Evolutionary conservation across 495 filamentous ascomycete species (phyloP).

Genomic region (Talaromyces ruber): DNA sequence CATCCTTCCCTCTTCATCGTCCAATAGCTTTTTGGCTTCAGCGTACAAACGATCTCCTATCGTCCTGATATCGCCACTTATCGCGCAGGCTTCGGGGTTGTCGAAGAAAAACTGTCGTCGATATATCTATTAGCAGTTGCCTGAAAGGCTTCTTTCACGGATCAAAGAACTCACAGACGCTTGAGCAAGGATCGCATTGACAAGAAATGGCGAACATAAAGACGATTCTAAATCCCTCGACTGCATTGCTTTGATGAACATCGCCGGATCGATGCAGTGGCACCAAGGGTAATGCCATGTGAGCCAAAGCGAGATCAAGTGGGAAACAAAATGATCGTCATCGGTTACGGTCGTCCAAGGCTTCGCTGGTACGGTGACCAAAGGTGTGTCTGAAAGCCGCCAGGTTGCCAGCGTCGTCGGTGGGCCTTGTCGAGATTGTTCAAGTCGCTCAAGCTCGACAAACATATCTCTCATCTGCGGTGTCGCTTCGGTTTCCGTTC

Average conservation of each 20-base stretch:
- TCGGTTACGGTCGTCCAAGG: conserved; percentile 41
- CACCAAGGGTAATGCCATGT: conserved; percentile 36
- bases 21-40: conserved; percentile 20
- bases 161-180: conserved; percentile 16
- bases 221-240: conserved; percentile 15
- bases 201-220: conserved; percentile 35
- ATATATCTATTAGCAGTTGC: conserved; percentile 6
- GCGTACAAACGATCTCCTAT: conserved; percentile 17
- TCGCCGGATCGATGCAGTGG: conserved; percentile 24
- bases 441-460: conserved; percentile 9
- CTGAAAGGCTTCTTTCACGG: background rate
- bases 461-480: conserved; percentile 18
- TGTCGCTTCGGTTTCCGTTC: conserved; percentile 13
- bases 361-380: conserved; percentile 24
- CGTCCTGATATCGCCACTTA: conserved; percentile 9
- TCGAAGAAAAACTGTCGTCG: conserved; percentile 9
- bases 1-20: conserved; percentile 20
- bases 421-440: conserved; percentile 5
- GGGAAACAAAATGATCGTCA: conserved; percentile 36
- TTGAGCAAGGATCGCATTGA: conserved; percentile 36
- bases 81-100: conserved; percentile 13
- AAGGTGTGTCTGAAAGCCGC: conserved; percentile 12
- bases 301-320: conserved; percentile 39
- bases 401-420: conserved; percentile 12
- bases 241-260: conserved; percentile 29